Conservation (phyloP, 306 rosid genomes). For the Macrotyloma uniflorum region DNA sequence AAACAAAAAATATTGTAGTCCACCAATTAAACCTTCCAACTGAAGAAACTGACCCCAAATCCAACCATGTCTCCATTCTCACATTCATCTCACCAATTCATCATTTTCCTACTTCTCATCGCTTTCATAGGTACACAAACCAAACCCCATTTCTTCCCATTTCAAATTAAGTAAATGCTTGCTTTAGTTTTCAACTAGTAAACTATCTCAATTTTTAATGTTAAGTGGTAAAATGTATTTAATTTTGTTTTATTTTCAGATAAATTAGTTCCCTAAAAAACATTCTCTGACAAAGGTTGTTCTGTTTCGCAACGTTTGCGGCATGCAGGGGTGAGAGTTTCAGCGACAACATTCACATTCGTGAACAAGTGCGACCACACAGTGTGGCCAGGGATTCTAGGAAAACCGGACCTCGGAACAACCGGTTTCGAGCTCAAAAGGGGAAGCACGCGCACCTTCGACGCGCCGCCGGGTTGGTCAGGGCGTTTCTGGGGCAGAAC, state of each 20-base stretch:
- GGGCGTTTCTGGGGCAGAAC: slow-evolving; percentile 93
- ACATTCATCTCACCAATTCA: slow-evolving; percentile 26
- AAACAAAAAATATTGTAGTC: no score
- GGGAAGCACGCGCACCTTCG: slow-evolving; percentile 54
- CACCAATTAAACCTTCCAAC: not conserved
- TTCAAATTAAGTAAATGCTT: not conserved
- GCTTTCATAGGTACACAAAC: slow-evolving; percentile 49
- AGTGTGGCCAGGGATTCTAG: slow-evolving; percentile 91
- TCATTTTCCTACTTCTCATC: slow-evolving; percentile 45
- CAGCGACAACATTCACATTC: slow-evolving; percentile 76
- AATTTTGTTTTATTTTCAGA: no score
- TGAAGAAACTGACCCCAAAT: no score
- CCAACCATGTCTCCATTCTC: slow-evolving; percentile 40
- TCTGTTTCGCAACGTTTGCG: slow-evolving; percentile 14
- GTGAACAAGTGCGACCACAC: slow-evolving; percentile 81
- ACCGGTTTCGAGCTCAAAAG: slow-evolving; percentile 75
- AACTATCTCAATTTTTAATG: no score
- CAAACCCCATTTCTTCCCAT: not conserved
- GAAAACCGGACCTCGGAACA: slow-evolving; percentile 67
- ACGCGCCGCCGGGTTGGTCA: slow-evolving; percentile 84
- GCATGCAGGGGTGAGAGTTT: slow-evolving; percentile 46
- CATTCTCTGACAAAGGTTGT: not conserved
- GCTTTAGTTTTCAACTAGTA: not conserved
- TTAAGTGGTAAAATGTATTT: no score
- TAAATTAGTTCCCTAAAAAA: no score